Base-by-base conservation (phyloP, 2,329 filamentous ascomycete species). In the Mycosphaerella sp. region DNA sequence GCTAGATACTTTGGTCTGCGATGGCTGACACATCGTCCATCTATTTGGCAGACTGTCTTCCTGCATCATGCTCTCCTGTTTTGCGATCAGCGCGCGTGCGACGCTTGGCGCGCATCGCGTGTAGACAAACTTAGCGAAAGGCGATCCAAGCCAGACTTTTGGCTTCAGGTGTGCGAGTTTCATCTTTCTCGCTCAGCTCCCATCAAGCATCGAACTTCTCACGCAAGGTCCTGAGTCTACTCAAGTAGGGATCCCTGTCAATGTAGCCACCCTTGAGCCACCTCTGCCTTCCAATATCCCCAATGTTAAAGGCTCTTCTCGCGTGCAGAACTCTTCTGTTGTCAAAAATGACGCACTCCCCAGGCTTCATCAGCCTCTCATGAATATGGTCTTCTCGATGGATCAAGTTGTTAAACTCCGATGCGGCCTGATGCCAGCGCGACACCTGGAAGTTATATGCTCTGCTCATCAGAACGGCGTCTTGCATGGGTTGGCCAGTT, bases 341-440 rank as follows among this genome's bases (percentile, higher is more conserved):
- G 68, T 95, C 86, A 67, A 98, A 97, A n/a, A 98, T 78, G 10
- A 91, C 90, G 67, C 89, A 95, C 66, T 95, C 87, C 2, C 92
- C 93, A 3, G 87, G 83, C 51, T 82, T 75, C 70, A 96, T 75
- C 70, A 85, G 85, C 55, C 85, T 77, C 74, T 92, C 79, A 65
- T 85, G 86, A 50, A 89, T 71, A 56, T 80, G 80, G 3, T 74
- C 67, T 0, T 77, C 72, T 0, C 75, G 66, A 59, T 88, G 83
- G 23, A 93, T 71, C 0, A 80, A 60, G 0, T 67, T 55, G 46
- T 83, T 78, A 63, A 95, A 89, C 2, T 69, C 65, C 34, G 72
- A 67, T 1, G 80, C 76, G 0, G 78, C 78, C 1, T 66, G 57
- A 45, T 81, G 72, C 70, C 82, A 84, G 0, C 58, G 4, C 1